Evolutionary conservation across 164 flowering plant species (phyloP).

Genomic region (Chloranthus sessilifolius): DNA sequence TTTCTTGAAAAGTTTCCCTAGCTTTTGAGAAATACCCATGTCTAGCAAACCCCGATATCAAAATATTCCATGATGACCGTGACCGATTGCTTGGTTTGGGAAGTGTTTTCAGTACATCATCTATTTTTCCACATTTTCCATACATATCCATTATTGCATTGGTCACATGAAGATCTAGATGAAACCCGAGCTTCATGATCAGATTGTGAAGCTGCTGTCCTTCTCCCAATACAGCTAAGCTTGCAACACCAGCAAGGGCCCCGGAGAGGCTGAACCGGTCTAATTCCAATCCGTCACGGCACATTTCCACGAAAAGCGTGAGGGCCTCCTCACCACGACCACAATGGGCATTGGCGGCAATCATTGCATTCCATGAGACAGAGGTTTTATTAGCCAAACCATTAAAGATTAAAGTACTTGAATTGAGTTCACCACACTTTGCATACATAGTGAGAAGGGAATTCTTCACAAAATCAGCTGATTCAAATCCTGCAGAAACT

Average conservation of each 20-base stretch:
- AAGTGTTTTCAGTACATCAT: conserved; percentile 42
- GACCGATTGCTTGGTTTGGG: conserved; percentile 40
- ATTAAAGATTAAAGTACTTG: conserved; percentile 46
- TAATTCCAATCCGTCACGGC: conserved; percentile 32
- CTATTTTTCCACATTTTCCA: conserved; percentile 70
- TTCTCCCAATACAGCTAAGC: conserved; percentile 55
- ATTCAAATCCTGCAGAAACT: conserved; percentile 45
- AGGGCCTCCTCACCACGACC: conserved; percentile 65
- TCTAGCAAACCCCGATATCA: conserved; percentile 70
- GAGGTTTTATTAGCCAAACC: conserved; percentile 28
- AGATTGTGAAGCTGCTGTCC: conserved; percentile 65
- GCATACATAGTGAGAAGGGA: conserved; percentile 84
- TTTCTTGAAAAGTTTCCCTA: conserved; percentile 54
- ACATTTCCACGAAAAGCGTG: conserved; percentile 48
- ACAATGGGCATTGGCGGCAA: conserved; percentile 68
- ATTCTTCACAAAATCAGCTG: conserved; percentile 55
- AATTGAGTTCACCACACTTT: conserved; percentile 56
- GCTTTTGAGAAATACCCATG: conserved; percentile 64
- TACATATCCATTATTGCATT: conserved; percentile 82
- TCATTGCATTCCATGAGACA: conserved; percentile 67
- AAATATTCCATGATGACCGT: conserved; percentile 62
- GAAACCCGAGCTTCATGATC: conserved; percentile 55
- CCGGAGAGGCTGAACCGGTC: conserved; percentile 75
- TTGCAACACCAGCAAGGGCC: conserved; percentile 56
- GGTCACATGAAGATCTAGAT: conserved; percentile 39